Conservation (phyloP, 805 yeast genomes). For the Zygosaccharomyces kombuchaensis region DNA sequence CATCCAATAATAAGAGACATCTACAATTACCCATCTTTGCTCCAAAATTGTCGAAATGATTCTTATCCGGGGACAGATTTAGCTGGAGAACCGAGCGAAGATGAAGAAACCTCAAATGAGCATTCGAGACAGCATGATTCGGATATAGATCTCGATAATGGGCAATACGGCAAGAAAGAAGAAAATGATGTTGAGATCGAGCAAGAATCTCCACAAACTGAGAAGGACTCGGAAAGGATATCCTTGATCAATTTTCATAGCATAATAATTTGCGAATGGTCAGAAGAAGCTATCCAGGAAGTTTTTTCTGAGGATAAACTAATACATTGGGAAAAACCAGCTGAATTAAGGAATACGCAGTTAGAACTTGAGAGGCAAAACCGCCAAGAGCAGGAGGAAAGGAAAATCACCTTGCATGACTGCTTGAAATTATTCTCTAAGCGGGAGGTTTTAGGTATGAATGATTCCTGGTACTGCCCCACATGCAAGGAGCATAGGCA, state of each 20-base stretch:
- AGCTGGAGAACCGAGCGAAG: not conserved
- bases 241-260: conserved; percentile 33
- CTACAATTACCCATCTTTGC: conserved; percentile 19
- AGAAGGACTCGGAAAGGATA: not conserved
- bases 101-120: not conserved
- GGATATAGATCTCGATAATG: not conserved
- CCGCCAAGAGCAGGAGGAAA: conserved; percentile 30
- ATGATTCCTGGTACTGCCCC: conserved; percentile 94
- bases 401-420: conserved; percentile 58
- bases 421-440: conserved; percentile 71
- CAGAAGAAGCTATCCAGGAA: conserved; percentile 41
- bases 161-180: not conserved
- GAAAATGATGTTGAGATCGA: not conserved
- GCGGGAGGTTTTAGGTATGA: conserved; percentile 80
- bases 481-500: conserved; percentile 81
- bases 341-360: conserved; percentile 48
- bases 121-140: not conserved
- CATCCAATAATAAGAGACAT: conserved; percentile 23
- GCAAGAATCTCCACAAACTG: not conserved
- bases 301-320: conserved; percentile 51
- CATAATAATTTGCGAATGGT: conserved; percentile 68
- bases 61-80: not conserved
- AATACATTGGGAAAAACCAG: conserved; percentile 55
- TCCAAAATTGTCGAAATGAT: not conserved
- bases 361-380: conserved; percentile 43